Percentiles rank a stretch among this genome's conserved stretches.
Conservation (phyloP, 2,329 filamentous ascomycete genomes). For the Ceratocystis ficicola region DNA sequence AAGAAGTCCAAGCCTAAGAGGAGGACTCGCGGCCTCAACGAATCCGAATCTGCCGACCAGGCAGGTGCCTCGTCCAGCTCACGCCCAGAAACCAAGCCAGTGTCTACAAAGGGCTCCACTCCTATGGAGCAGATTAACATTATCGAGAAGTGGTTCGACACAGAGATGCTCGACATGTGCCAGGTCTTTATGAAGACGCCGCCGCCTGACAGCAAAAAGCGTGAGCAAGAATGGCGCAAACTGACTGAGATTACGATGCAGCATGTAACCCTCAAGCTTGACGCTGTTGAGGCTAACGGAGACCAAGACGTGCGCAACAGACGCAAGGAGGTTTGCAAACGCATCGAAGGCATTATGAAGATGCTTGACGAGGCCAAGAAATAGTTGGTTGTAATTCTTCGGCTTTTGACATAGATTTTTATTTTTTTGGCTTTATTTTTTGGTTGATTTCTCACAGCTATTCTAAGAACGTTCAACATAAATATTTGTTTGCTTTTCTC, state of each 20-base stretch:
- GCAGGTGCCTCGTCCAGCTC: background rate
- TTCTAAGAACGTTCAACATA: background rate
- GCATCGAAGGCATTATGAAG: slow-evolving; percentile 55
- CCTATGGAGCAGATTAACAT: slow-evolving; percentile 52
- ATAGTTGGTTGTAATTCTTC: background rate
- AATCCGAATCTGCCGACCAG: slow-evolving; percentile 10
- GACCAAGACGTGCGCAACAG: slow-evolving; percentile 50
- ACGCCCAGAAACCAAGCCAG: background rate
- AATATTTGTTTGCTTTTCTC: background rate
- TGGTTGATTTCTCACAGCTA: background rate
- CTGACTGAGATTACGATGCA: slow-evolving; percentile 65
- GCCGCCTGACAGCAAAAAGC: slow-evolving; percentile 54
- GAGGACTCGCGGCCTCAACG: slow-evolving; percentile 28
- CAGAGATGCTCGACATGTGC: slow-evolving; percentile 53
- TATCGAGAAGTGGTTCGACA: slow-evolving; percentile 52
- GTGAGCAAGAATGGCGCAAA: slow-evolving; percentile 60
- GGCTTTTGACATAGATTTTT: background rate
- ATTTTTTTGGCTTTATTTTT: background rate
- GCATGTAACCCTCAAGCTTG: slow-evolving; percentile 63
- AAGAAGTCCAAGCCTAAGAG: slow-evolving; percentile 36
- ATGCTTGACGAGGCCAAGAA: slow-evolving; percentile 44
- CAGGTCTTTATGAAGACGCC: slow-evolving; percentile 49
- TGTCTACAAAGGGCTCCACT: background rate
- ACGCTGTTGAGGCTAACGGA: slow-evolving; percentile 62
- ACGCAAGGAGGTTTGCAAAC: slow-evolving; percentile 60